phyloP scores from a whole-genome alignment of 495 filamentous ascomycete genomes.

The Daldinia loculata region DNA sequence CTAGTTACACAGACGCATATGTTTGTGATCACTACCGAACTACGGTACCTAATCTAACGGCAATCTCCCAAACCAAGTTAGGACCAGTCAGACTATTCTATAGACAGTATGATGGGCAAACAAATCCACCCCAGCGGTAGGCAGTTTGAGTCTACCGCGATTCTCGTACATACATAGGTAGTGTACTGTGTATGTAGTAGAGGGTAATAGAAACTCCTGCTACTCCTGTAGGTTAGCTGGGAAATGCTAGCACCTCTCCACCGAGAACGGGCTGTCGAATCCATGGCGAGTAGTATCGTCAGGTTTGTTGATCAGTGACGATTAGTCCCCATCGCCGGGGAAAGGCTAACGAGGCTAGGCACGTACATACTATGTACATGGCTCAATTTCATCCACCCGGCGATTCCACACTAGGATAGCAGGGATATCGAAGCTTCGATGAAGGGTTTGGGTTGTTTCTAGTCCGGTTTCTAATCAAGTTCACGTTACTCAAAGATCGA shows the following conservation, averaged over 20 bases:
- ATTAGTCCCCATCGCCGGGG: conserved; percentile 16
- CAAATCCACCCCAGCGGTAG: conserved; percentile 11
- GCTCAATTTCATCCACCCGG: conserved; percentile 12
- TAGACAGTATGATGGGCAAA: conserved; percentile 10
- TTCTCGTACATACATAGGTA: not conserved
- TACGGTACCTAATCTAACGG: conserved; percentile 26
- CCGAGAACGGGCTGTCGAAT: not conserved
- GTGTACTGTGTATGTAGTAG: not conserved
- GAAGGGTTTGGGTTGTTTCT: conserved; percentile 5
- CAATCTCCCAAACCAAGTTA: conserved; percentile 18
- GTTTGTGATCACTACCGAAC: conserved; percentile 31
- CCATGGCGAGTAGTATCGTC: conserved; percentile 1
- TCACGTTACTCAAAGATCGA: conserved; percentile 16
- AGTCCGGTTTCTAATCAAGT: not conserved
- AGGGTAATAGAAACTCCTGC: not conserved
- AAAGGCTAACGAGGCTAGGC: conserved; percentile 11
- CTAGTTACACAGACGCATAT: conserved; percentile 27
- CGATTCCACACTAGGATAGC: not conserved
- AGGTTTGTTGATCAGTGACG: conserved; percentile 39
- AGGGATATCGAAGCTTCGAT: conserved; percentile 16
- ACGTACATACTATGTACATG: conserved; percentile 11
- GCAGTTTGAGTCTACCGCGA: not conserved
- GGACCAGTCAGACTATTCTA: not conserved
- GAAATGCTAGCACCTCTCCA: conserved; percentile 11
- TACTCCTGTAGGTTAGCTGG: not conserved